These are phyloP conservation scores for Thermoascus crustaceus DNA, from an alignment of 2,329 filamentous ascomycete species.

Conservation along the genomic window DNA sequence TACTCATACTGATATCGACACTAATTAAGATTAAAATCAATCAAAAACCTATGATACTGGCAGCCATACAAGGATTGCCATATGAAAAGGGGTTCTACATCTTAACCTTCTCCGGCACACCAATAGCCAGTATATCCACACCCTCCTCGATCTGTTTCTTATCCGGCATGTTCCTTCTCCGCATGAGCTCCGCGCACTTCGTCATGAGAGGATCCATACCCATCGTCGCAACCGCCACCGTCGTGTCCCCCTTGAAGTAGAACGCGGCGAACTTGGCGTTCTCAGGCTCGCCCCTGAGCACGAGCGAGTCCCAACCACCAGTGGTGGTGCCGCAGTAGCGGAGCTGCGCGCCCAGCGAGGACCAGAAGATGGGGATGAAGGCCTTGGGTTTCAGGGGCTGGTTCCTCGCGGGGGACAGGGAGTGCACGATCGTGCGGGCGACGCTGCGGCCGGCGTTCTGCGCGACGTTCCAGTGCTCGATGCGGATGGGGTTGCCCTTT, in stretches of 20 bases:
- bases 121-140: slow-evolving; percentile 33
- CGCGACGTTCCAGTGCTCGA: slow-evolving; percentile 98
- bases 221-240: slow-evolving; percentile 89
- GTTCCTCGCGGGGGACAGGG: slow-evolving; percentile 16
- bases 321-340: slow-evolving; percentile 86
- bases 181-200: slow-evolving; percentile 79
- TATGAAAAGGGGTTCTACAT: too few relatives aligned
- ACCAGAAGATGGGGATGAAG: slow-evolving; percentile 97
- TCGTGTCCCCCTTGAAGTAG: slow-evolving; percentile 56
- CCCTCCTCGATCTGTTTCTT: slow-evolving; percentile 66
- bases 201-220: slow-evolving; percentile 78
- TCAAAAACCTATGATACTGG: too few relatives aligned
- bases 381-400: slow-evolving; percentile 49
- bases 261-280: slow-evolving; percentile 58
- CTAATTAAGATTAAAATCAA: too few relatives aligned
- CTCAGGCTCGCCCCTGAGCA: slow-evolving; percentile 67
- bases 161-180: slow-evolving; percentile 67
- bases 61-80: too few relatives aligned
- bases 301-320: slow-evolving; percentile 75
- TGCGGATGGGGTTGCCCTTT: slow-evolving; percentile 60
- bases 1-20: too few relatives aligned
- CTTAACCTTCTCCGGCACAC: slow-evolving; percentile 16
- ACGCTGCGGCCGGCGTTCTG: slow-evolving; percentile 82
- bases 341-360: slow-evolving; percentile 77
- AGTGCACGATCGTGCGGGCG: slow-evolving; percentile 64